These are phyloP conservation scores for Staphylotrichum longicolle DNA, from an alignment of 495 filamentous ascomycete genomes.

Conservation along the genomic window DNA sequence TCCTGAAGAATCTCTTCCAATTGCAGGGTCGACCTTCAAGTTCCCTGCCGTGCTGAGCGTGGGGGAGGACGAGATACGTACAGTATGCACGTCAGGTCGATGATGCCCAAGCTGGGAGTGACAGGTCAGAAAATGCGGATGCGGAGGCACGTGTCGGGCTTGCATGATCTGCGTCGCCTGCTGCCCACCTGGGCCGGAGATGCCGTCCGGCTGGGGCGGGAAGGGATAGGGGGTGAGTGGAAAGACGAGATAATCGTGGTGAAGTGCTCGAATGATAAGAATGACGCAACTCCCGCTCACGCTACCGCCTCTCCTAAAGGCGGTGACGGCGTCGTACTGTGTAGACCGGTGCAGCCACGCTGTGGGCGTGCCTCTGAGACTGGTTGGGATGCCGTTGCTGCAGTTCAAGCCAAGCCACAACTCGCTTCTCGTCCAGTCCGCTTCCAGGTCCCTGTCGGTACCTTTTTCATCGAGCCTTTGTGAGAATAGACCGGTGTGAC, in stretches of 20 bases:
- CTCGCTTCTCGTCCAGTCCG: constrained; percentile 11
- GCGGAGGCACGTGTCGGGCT: constrained; percentile 11
- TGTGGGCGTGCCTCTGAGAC: neutral
- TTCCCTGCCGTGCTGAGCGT: neutral
- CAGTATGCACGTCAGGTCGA: constrained; percentile 1
- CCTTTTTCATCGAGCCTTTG: constrained; percentile 11
- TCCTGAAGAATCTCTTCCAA: neutral
- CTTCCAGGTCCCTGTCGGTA: neutral
- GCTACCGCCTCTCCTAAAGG: neutral
- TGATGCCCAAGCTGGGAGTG: neutral
- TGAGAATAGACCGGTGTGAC: constrained; percentile 13
- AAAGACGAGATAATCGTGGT: neutral
- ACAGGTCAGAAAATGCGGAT: neutral
- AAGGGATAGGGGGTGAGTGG: neutral
- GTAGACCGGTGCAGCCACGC: neutral
- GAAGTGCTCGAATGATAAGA: neutral
- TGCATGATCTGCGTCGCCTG: constrained; percentile 9
- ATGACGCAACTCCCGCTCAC: constrained; percentile 3
- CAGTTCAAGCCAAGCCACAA: constrained; percentile 12
- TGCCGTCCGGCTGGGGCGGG: neutral
- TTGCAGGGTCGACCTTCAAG: too few relatives aligned
- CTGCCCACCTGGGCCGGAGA: neutral
- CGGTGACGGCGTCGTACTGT: neutral
- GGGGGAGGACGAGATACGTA: neutral
- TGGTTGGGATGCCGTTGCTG: neutral